Base-by-base conservation (phyloP, 2,329 filamentous ascomycete species). In the Colletotrichum higginsianum region DNA sequence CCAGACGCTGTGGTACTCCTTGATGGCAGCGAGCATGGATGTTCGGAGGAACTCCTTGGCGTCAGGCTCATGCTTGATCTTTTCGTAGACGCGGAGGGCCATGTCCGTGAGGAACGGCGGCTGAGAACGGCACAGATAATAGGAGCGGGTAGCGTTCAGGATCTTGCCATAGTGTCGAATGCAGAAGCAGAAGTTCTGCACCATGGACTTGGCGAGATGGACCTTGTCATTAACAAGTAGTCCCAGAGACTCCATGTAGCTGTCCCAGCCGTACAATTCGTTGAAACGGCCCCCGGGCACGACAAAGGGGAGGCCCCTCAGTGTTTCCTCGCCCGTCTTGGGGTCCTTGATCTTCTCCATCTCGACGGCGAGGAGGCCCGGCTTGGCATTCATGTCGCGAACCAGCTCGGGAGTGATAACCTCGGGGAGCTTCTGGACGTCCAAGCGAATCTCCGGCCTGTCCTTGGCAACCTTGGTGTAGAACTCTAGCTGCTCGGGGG, bases 101-200 rank as follows among this genome's bases (percentile, higher is more conserved):
- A 99, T 98, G 82, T 99, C 96, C 1, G 96, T 99, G 67, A 99
- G 85, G 84, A 99, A 98, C 0, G 96, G 96, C 2, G 96, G 96
- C 82, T 99, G 96, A 2, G 96, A 98, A 70, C 96, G 92, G 74
- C 91, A 93, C 18, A 99, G 90, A 79, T 99, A 99, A 86, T 99
- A 99, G 1, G 95, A 95, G 46, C 96, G 90, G 68, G 96, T 99
- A 62, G 96, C 96, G 82, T 99, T 99, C 75, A 98, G 89, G 72
- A 99, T 98, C 85, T 98, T 99, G 78, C 95, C 96, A 80, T 99
- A 99, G 82, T 99, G 96, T 80, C 95, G 92, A 82, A 99, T 98
- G 84, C 94, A 97, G 86, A 99, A 99, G 82, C 94, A 97, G 82
- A 98, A 98, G 84, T 99, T 97, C 77, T 90, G 87, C 62, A 98